Base-by-base conservation (phyloP, 108 stramenopile genomes). In the Heterococcus sp. region DNA sequence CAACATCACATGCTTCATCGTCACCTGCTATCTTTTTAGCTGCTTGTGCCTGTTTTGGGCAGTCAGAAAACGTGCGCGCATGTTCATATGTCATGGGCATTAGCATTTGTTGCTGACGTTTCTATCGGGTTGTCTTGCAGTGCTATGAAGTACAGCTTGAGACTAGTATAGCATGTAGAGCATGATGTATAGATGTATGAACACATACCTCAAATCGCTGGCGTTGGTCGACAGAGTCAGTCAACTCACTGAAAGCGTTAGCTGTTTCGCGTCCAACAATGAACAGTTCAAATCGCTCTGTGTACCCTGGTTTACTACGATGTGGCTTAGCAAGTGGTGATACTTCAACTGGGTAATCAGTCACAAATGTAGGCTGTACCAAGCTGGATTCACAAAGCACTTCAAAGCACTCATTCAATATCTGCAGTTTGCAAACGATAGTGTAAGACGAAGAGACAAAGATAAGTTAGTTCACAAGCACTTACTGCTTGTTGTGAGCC, bases 211-310 rank as follows among this genome's bases (percentile, higher is more conserved):
- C 96, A 82, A 99, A 98, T 65, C 98, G 90, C 37, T 82, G 75
- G 27, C 95, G 87, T 90, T 99, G 98, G 75, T 97, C 96, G 1
- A 93, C 88, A n/a, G 98, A 95, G 85, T 97, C 98, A 2, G 96
- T 99, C 84, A 99, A 87, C 84, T 99, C 98, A 77, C 92, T 92
- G 82, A 96, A 99, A 26, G 98, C 90, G 81, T 99, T 99, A 33
- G 95, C 97, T 84, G 93, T 90, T 79, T 99, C 98, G 39, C 95
- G 76, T 28, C 98, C 97, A 1, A 92, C 91, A 0, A 93, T 92
- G 84, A 97, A 99, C 58, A 99, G 89, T 89, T 99, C 98, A 73
- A 99, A 99, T 14, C 96, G 91, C 86, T 99, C 96, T 36, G 94
- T 92, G 82, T 94, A 79, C 0, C 95, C 95, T 35, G 91, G 88